Base-by-base conservation (phyloP, 2,329 filamentous ascomycete species). In the Botryosphaeria agaves region DNA sequence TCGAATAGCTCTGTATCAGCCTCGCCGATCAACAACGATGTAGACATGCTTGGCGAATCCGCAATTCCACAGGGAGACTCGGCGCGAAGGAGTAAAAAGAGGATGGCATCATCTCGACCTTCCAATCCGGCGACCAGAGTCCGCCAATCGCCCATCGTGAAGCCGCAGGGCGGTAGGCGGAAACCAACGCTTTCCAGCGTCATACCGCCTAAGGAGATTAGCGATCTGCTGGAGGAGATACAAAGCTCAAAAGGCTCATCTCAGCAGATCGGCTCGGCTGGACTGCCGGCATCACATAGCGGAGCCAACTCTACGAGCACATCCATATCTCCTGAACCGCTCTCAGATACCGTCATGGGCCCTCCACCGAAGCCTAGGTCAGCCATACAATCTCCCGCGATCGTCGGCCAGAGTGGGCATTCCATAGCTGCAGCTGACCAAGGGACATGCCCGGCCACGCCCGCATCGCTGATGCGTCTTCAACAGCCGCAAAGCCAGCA, bases 401-500 rank as follows among this genome's bases (percentile, higher is more conserved):
- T 83, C 14, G 56, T 60, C 30, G 64, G 72, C 5, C 69, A n/a
- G n/a, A n/a, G n/a, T n/a, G n/a, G n/a, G n/a, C n/a, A n/a, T n/a
- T n/a, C n/a, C n/a, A n/a, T n/a, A 75, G 41, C 61, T 52, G 16
- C 35, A 43, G 16, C 18, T 35, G 8, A 31, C 27, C 14, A 31
- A 29, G 12, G 21, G 28, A 20, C 21, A 28, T 15, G 28, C 31
- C 80, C 81, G 7, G 84, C 82, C 2, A 92, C 84, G 0, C 84
- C 84, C 1, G 82, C 85, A 6, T 92, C 84, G 5, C 56, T 93
- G 34, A 93, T 94, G 79, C 52, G 53, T 24, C 46, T 57, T 14
- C 47, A 53, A n/a, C 46, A 50, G 14, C 31, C 24, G 19, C 26
- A 26, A 14, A 33, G 34, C 18, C 30, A 33, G 28, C 20, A 18